Conservation (phyloP, 176 grass and related monocot species). For the Musa schizocarpa region DNA sequence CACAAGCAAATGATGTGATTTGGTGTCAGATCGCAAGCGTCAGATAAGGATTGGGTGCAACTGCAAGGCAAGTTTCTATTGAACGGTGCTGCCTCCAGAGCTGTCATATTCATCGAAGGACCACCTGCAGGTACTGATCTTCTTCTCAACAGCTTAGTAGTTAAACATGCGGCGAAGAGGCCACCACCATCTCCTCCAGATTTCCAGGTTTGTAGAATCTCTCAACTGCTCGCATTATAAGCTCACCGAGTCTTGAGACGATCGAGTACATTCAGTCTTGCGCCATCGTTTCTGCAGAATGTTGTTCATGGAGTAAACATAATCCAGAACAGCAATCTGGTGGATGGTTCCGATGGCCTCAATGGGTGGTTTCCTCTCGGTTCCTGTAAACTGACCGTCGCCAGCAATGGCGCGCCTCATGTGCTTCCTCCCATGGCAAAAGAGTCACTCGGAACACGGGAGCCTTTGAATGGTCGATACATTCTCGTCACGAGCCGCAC, state of each 20-base stretch:
- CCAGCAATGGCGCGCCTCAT: conserved; percentile 37
- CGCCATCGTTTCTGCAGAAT: conserved; percentile 24
- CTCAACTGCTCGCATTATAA: no score
- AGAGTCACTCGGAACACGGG: conserved; percentile 37
- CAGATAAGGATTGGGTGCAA: conserved; percentile 86
- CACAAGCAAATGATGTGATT: not conserved
- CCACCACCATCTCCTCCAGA: conserved; percentile 50
- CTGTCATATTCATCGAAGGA: conserved; percentile 62
- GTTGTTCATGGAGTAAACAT: conserved; percentile 66
- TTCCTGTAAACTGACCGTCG: conserved; percentile 35
- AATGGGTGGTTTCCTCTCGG: conserved; percentile 62
- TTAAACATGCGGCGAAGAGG: conserved; percentile 66
- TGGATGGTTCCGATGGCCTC: conserved; percentile 32
- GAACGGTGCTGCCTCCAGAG: conserved; percentile 52
- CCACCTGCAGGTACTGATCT: conserved; percentile 54
- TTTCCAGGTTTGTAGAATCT: conserved; percentile 26
- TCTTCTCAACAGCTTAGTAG: conserved; percentile 57
- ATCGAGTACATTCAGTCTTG: no score
- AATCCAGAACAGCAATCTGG: conserved; percentile 59
- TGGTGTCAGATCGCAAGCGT: conserved; percentile 34
- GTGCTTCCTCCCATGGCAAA: conserved; percentile 58
- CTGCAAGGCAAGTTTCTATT: conserved; percentile 74
- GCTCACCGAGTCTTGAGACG: no score
- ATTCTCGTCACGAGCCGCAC: conserved; percentile 59
- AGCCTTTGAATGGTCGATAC: conserved; percentile 60